Evolutionary conservation across 371 early-diverging fungal species (phyloP).

Genomic region (Conidiobolus incongruus): DNA sequence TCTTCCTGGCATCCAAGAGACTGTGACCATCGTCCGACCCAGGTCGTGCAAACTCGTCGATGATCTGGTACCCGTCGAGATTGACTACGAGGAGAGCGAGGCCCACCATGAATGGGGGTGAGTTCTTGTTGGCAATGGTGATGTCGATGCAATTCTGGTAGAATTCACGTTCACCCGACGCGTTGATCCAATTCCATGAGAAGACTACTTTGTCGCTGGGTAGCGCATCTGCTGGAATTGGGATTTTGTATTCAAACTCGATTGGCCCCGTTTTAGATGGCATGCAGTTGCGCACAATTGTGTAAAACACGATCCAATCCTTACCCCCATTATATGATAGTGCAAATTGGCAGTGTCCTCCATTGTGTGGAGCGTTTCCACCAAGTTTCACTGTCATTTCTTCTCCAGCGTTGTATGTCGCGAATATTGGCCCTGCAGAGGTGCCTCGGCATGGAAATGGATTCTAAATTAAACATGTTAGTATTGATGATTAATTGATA

Average conservation of each 20-base stretch:
- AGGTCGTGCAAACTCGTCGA: too few species aligned
- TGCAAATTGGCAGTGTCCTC: slow-evolving; percentile 39
- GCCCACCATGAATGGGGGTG: too few species aligned
- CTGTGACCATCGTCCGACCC: too few species aligned
- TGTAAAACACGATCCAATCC: slow-evolving; percentile 25
- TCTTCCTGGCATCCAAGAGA: too few species aligned
- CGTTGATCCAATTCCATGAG: slow-evolving; percentile 36
- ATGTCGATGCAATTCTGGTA: slow-evolving; percentile 1
- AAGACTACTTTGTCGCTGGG: slow-evolving; percentile 19
- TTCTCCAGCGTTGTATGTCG: slow-evolving; percentile 15
- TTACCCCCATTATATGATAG: slow-evolving; percentile 26
- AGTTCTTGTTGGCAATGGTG: too few species aligned
- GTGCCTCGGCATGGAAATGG: slow-evolving; percentile 3
- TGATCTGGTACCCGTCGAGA: too few species aligned
- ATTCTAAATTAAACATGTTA: slow-evolving; percentile 11
- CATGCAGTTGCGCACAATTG: slow-evolving; percentile 18
- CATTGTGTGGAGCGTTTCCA: slow-evolving; percentile 13
- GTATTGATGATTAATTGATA: slow-evolving; percentile 7
- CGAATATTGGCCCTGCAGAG: slow-evolving; percentile 6
- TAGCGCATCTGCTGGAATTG: slow-evolving; percentile 16
- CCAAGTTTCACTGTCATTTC: slow-evolving; percentile 14
- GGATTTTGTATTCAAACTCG: slow-evolving; percentile 16
- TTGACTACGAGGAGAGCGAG: too few species aligned
- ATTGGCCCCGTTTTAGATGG: slow-evolving; percentile 6
- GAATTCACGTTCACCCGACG: slow-evolving; percentile 3